Base-by-base conservation (phyloP, 1,284 basidiomycete genomes). In the Rhodotorula sp. region DNA sequence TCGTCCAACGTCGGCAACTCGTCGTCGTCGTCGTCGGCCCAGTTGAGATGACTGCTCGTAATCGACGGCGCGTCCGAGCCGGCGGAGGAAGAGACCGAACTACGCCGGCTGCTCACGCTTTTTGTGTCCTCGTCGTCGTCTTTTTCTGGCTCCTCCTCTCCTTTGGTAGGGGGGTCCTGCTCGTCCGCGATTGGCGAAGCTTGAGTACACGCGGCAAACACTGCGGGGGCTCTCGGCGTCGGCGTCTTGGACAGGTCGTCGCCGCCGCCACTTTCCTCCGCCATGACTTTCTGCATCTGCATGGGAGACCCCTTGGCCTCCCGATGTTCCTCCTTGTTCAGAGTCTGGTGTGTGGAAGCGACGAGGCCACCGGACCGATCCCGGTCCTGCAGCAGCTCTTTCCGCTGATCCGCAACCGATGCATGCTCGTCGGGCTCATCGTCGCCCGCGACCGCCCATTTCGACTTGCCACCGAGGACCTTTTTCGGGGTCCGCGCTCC, bases 1-100 rank as follows among this genome's bases (percentile, higher is more conserved):
- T 71, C 70, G 60, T 71, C 70, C 22, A 71, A 63, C 1, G 42
- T 30, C 1, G 70, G 70, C 3, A 71, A 55, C 29, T 53, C 55
- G 45, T 72, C 71, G 7, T 69, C 60, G 17, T 70, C 71, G 42
- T 65, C 67, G 57, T 72, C 71, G 8, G 71, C 71, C 71, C 71
- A 72, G 58, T 69, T 55, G 42, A 64, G 22, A 12, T 55, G 53
- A 12, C 45, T 26, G 29, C 48, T 51, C 22, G 44, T 22, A n/a
- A 14, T 30, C 24, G 33, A 59, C 2, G 44, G 22, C 4, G 57
- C 20, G 44, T 44, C 24, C 17, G 62, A 26, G 56, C 24, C 6
- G 58, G 37, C 8, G 20, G 66, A n/a, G 1, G 45, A 59, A 2
- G 48, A 33, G 33, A 30, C 10, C 12, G 49, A n/a, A 45, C 26